Base-by-base conservation (phyloP, 257 asterid genomes). In the Solanum bulbocastanum region DNA sequence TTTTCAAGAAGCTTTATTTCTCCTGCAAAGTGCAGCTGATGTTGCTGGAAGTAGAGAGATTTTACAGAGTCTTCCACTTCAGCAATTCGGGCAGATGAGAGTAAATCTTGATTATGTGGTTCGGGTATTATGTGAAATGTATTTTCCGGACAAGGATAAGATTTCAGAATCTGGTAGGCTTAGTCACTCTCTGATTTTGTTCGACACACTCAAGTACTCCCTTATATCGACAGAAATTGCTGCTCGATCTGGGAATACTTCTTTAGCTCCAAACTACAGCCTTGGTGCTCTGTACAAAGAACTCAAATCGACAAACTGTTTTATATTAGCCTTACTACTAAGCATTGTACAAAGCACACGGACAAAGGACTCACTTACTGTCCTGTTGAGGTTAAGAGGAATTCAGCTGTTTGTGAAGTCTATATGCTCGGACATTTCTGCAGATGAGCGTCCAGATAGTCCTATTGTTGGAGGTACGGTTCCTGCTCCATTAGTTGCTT, bases 191-290 rank as follows among this genome's bases (percentile, higher is more conserved):
- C 68, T 97, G 93, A 90, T 97, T 89, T 93, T 97, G 85, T 96
- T 98, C 94, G 98, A 97, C 91, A 94, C 95, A 27, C 93, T 97
- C 86, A 97, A 93, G 93, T 95, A 95, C 92, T 93, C 99, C 37
- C 94, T 97, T 87, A 86, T 94, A 76, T 96, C 98, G 6, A 87
- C 95, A n/a, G 99, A 97, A 92, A 91, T 96, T 78, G 96, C 99
- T 90, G 94, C 98, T 86, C 99, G 99, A 49, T 94, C 98, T 46
- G 85, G 92, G 83, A 96, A 91, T 90, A 88, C 87, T 83, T 95
- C 96, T 35, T 88, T 94, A 91, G 88, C 92, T 93, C 95, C 99
- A 85, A 93, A 91, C 87, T 92, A 90, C 89, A 93, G 94, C 86
- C 89, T 94, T 83, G 93, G 83, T 91, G 90, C 94, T 75, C 87